Evolutionary conservation across 345 rosid genomes (phyloP), one percentile per base, ranked within the genome.

Genomic region (Anacardium occidentale): DNA sequence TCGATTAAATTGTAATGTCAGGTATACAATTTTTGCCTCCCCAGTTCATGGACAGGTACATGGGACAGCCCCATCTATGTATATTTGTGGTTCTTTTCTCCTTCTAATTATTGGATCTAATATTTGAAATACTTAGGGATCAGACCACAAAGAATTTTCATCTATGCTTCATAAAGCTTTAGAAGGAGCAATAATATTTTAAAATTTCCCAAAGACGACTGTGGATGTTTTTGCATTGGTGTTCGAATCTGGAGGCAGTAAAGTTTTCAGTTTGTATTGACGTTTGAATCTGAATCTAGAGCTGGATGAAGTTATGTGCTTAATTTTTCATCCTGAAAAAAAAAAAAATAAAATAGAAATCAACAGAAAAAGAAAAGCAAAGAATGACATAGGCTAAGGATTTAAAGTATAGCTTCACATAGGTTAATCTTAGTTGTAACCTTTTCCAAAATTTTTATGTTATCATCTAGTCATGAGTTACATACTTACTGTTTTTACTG

Each of bases 221-320:
- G 98, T 91, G 24, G 98, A 95, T 81, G 93, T 95, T 57, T 95
- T 92, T 79, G 99, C 96, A 0, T 80, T 95, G 79, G 96, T 92
- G 57, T 84, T 95, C 85, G 98, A 92, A 81, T 92, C 98, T 76
- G 98, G 97, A 69, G 99, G 99, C 83, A 81, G 98, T 95, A 85
- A n/a, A 90, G 99, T 85, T 9, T 53, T 24, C 62, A 6, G 50
- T 29, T 71, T 61, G 56, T 20, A 12, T 69, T 47, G 34, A 53
- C n/a, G 25, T 40, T 69, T 52, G 32, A 29, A 62, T 60, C 12
- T 44, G 15, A 62, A 15, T 50, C 51, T 11, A 14, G 54, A 51
- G 42, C 14, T 45, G 12, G 32, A 32, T 32, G 48, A 57, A 14
- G 13, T 61, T 59, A 3, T 17, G 3, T 40, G 26, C 9, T 0